A percentile compares a stretch with the other conserved stretches of the same genome.
phyloP scores from a whole-genome alignment of 768 basidiomycete species.

The Russula griseocarnosa region DNA sequence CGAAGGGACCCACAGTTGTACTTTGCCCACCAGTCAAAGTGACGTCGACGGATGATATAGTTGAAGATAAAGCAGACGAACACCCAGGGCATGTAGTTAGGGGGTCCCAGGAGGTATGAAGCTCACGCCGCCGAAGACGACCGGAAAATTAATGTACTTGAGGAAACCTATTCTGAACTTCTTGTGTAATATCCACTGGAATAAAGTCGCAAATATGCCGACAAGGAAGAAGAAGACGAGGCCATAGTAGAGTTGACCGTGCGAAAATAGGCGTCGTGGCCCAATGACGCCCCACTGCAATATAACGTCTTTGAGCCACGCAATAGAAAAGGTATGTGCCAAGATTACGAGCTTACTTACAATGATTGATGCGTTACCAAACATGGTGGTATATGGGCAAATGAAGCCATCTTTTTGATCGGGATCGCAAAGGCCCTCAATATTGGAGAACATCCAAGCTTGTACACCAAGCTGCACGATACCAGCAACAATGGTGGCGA shows the following conservation, averaged over 20 bases:
- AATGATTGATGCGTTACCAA: too few species aligned
- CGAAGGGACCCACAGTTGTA: conserved; percentile 34
- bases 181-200: conserved; percentile 39
- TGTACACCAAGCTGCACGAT: conserved; percentile 45
- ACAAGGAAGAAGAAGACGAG: conserved; percentile 74
- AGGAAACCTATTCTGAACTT: conserved; percentile 29
- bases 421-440: too few species aligned
- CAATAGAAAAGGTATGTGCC: neutral
- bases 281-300: conserved; percentile 63
- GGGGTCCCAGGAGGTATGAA: conserved; percentile 43
- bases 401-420: too few species aligned
- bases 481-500: too few species aligned
- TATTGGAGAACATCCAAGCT: conserved; percentile 70
- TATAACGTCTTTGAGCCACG: neutral
- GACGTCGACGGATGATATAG: conserved; percentile 38
- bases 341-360: conserved; percentile 39
- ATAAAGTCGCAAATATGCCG: conserved; percentile 57
- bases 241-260: conserved; percentile 18
- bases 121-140: conserved; percentile 41
- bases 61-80: conserved; percentile 39
- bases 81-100: conserved; percentile 40
- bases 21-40: conserved; percentile 42
- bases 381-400: too few species aligned
- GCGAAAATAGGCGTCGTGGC: conserved; percentile 41
- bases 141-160: conserved; percentile 58